These are phyloP conservation scores for Acacia concinna DNA, from an alignment of 331 rosid genomes.

Conservation along the genomic window DNA sequence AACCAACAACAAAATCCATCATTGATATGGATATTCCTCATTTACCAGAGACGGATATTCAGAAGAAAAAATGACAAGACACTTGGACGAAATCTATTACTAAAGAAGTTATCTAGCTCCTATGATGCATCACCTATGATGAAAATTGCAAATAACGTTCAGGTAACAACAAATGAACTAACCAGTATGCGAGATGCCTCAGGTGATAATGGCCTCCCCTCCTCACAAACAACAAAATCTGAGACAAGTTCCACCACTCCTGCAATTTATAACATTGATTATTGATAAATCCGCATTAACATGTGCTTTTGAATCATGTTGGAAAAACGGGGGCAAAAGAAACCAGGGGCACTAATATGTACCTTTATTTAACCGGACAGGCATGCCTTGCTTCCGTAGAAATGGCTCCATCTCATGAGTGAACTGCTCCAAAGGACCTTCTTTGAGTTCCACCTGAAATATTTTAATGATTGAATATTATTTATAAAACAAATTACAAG, in stretches of 20 bases:
- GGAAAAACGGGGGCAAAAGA: not conserved
- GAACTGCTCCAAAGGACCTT: conserved; percentile 92
- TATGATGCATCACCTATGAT: not conserved
- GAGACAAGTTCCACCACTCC: conserved; percentile 94
- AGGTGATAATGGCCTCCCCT: conserved; percentile 89
- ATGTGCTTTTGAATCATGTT: not conserved
- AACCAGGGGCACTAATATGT: not conserved
- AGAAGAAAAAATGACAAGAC: not conserved
- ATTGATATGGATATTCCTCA: not conserved
- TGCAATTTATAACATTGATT: conserved; percentile 35
- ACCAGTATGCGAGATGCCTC: conserved; percentile 89
- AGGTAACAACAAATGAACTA: conserved; percentile 21
- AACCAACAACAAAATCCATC: not conserved
- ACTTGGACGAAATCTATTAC: not conserved
- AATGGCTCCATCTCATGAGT: conserved; percentile 98
- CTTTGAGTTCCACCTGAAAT: conserved; percentile 83
- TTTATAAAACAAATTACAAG: not conserved
- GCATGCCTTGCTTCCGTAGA: conserved; percentile 93
- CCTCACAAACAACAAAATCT: conserved; percentile 84
- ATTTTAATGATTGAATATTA: not conserved
- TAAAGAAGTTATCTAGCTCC: not conserved
- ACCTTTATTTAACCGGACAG: conserved; percentile 96
- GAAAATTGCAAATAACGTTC: not conserved
- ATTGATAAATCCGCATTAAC: not conserved
- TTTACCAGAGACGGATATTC: not conserved